Base-by-base conservation (phyloP, 768 basidiomycete genomes). In the Pleurotus tuber-regium region DNA sequence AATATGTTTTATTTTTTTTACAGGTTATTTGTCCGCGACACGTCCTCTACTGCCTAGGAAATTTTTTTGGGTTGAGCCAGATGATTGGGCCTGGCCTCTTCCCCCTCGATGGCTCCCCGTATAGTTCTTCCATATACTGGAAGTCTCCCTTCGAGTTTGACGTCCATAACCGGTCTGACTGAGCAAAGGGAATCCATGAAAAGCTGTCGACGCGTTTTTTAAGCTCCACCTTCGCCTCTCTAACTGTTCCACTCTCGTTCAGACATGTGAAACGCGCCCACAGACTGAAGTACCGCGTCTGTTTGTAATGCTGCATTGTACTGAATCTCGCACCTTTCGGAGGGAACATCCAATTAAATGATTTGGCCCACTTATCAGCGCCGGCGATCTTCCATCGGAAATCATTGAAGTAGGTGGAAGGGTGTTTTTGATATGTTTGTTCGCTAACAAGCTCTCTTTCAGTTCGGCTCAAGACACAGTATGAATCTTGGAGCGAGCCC, bases 161-260 rank as follows among this genome's bases (percentile, higher is more conserved):
- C 30, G 7, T 29, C 63, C 63, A 64, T 4, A 64, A 46, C 9
- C 54, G 41, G 21, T 61, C 61, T 1, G 21, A 16, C 19, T 54
- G 25, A 6, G 60, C 57, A 38, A 26, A 40, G 10, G 63, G 60
- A 10, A 65, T 50, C 62, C 63, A 65, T 4, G 33, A 49, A 9
- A 63, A 48, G 11, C 16, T 55, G 23, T 59, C 30, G 24, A 60
- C 59, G 14, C 52, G 40, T 19, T 4, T 21, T 14, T 40, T 25
- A 8, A 64, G 35, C 1, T 18, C 52, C 21, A 23, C 35, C 21
- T 57, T 23, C 4, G 56, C 44, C 5, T 16, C 19, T 12, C 30
- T 2, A 9, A 51, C 11, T 4, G 21, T 19, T 12, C 31, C 21
- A 4, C 50, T 40, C 9, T 46, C 40, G n/a, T 29, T 21, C 14